Base-by-base conservation (phyloP, 2,329 filamentous ascomycete genomes). In the Fusarium nurragi region DNA sequence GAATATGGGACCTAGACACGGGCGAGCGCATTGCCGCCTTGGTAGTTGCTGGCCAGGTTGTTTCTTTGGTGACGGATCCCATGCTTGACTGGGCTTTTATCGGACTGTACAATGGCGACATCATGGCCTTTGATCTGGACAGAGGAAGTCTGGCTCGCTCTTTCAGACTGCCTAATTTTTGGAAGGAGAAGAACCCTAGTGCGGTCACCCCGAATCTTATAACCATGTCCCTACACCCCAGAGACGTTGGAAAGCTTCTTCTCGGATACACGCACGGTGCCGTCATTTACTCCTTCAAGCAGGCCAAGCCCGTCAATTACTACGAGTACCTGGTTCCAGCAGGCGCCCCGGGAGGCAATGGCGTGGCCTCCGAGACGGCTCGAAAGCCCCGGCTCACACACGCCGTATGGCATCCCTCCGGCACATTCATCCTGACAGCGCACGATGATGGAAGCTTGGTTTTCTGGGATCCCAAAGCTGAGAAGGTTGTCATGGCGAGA, bases 1-100 rank as follows among this genome's bases (percentile, higher is more conserved):
- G 86, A 46, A 82, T 98, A 70, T 98, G 91, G 84, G 90, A 95
- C 55, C 83, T 97, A 22, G 87, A 90, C 64, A 86, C 86, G 0
- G 90, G 88, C 69, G 83, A 82, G 53, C 83, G 90, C 53, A 68
- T 93, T 36, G 86, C 88, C 23, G 88, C 87, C 30, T 90, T 93
- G 74, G 87, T 91, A 5, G 89, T 93, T 11, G 91, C 93, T 1
- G 93, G 92, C 7, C 84, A 88, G 45, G 91, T 94, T 19, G 89
- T 87, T 14, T 85, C 87, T 28, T 75, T 98, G 71, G 84, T 90
- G 55, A 93, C 91, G 9, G 95, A 99, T 75, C 93, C 94, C 1
- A 92, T 92, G 79, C 83, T 99, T 60, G 95, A 99, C 76, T 99
- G 96, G 88, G 93, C 90, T 34, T 90, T 99, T 62, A 81, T 98